phyloP scores from a whole-genome alignment of 129 eudicot species.

The Tanacetum coccineum region DNA sequence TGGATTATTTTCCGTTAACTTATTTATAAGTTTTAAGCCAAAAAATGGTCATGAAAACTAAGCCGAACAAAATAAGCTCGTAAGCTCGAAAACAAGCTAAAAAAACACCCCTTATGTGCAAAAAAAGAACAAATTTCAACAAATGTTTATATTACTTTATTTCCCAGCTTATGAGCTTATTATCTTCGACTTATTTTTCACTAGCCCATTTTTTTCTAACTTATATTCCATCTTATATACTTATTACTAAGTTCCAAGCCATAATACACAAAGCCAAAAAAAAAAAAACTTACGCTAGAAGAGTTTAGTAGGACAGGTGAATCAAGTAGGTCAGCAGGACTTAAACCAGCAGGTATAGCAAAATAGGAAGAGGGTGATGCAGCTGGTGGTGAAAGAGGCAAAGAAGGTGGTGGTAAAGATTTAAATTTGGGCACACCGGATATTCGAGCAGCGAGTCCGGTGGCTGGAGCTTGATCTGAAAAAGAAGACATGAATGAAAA shows the following conservation, averaged over 20 bases:
- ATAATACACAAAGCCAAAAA: neutral
- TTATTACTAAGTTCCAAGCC: too few species aligned
- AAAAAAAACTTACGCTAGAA: constrained; percentile 38
- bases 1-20: too few species aligned
- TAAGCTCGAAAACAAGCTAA: neutral
- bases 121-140: too few species aligned
- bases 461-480: constrained; percentile 42
- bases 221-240: too few species aligned
- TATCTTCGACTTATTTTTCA: too few species aligned
- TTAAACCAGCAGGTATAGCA: constrained; percentile 73
- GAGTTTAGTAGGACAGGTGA: constrained; percentile 79
- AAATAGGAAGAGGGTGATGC: constrained; percentile 77
- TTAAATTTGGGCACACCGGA: constrained; percentile 82
- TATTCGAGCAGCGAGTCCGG: constrained; percentile 52
- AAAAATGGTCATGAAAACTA: neutral
- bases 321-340: constrained; percentile 77
- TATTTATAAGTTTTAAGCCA: too few species aligned
- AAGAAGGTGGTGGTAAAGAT: constrained; percentile 74
- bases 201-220: too few species aligned
- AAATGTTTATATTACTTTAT: too few species aligned
- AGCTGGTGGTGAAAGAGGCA: constrained; percentile 67
- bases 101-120: too few species aligned
- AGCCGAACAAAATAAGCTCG: neutral
- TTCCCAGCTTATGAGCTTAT: too few species aligned
- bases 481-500: constrained; percentile 51